Percentiles rank a stretch among this genome's conserved stretches.
Evolutionary conservation across 2,329 filamentous ascomycete genomes (phyloP).

Genomic region (Cercospora canescens): DNA sequence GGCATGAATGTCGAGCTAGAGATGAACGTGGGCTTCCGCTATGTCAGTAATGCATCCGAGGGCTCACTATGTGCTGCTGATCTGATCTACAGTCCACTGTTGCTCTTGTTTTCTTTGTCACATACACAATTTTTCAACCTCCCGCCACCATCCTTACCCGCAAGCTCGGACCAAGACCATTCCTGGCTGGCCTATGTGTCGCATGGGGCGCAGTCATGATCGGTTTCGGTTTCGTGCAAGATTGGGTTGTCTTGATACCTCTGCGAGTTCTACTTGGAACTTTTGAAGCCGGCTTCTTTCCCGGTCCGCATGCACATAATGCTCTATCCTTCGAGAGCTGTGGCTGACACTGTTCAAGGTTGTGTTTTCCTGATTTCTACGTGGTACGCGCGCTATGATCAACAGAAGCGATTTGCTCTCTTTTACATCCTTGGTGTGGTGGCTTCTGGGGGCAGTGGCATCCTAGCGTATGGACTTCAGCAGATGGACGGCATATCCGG

Average conservation of each 20-base stretch:
- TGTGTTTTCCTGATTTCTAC: slow-evolving; percentile 29
- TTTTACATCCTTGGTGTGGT: slow-evolving; percentile 50
- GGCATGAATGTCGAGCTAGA: slow-evolving; percentile 48
- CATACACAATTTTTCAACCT: slow-evolving; percentile 33
- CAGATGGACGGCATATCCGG: slow-evolving; percentile 49
- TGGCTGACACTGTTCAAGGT: slow-evolving; percentile 1
- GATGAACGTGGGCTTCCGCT: slow-evolving; percentile 24
- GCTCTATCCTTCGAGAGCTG: not conserved
- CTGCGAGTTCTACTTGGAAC: slow-evolving; percentile 60
- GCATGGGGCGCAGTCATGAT: slow-evolving; percentile 62
- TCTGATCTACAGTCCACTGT: not conserved
- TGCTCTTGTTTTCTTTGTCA: slow-evolving; percentile 30
- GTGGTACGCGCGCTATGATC: slow-evolving; percentile 23
- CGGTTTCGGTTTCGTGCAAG: slow-evolving; percentile 60
- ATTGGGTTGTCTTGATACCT: slow-evolving; percentile 52
- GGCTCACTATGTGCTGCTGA: slow-evolving; percentile 2
- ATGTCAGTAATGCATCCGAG: slow-evolving; percentile 27
- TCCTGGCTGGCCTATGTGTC: slow-evolving; percentile 36
- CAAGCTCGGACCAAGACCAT: slow-evolving; percentile 31
- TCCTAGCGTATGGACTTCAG: slow-evolving; percentile 33
- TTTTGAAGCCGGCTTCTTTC: slow-evolving; percentile 57
- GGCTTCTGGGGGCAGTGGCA: slow-evolving; percentile 45
- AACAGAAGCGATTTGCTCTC: slow-evolving; percentile 38
- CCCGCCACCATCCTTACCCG: slow-evolving; percentile 34
- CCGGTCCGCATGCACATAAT: slow-evolving; percentile 25